Conservation (phyloP, 1,139 yeast species). For the Yamadazyma membranifaciens region DNA sequence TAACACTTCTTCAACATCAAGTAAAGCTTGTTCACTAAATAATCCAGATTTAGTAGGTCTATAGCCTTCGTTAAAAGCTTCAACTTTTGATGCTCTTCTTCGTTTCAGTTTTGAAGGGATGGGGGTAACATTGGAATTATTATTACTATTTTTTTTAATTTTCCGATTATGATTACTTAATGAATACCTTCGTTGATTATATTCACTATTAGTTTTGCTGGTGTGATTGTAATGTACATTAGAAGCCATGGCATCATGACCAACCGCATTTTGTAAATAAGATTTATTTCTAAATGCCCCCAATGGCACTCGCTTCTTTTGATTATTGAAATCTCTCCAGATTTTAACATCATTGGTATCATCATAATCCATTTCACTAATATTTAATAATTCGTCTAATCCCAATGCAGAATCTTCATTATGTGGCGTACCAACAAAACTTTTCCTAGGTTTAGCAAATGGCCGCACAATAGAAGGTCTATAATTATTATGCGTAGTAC, state of each 20-base stretch:
- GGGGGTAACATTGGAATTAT: slow-evolving; percentile 8
- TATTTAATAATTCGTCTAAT: slow-evolving; percentile 80
- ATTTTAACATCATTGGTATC: slow-evolving; percentile 54
- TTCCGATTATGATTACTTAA: slow-evolving; percentile 13
- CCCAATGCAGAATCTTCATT: slow-evolving; percentile 64
- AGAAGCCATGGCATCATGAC: slow-evolving; percentile 22
- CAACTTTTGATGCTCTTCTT: slow-evolving; percentile 64
- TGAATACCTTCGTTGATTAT: slow-evolving; percentile 21
- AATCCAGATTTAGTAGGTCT: slow-evolving; percentile 73
- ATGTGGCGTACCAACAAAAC: slow-evolving; percentile 21
- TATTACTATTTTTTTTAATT: slow-evolving; percentile 12
- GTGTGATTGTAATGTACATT: slow-evolving; percentile 22
- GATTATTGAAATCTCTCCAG: slow-evolving; percentile 54
- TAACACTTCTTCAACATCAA: slow-evolving; percentile 64
- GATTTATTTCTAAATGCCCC: slow-evolving; percentile 90
- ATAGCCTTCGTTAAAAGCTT: slow-evolving; percentile 73
- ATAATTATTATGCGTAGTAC: background rate
- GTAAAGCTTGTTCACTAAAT: slow-evolving; percentile 68
- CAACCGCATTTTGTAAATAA: slow-evolving; percentile 28
- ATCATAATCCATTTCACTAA: slow-evolving; percentile 83
- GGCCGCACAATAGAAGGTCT: slow-evolving; percentile 1
- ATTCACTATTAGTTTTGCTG: slow-evolving; percentile 20
- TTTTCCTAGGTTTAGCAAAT: slow-evolving; percentile 17
- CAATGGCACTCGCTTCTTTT: slow-evolving; percentile 67
- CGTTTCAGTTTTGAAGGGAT: slow-evolving; percentile 29